phyloP scores from a whole-genome alignment of 106 monocot species.

The Dendrobium chrysotoxum region DNA sequence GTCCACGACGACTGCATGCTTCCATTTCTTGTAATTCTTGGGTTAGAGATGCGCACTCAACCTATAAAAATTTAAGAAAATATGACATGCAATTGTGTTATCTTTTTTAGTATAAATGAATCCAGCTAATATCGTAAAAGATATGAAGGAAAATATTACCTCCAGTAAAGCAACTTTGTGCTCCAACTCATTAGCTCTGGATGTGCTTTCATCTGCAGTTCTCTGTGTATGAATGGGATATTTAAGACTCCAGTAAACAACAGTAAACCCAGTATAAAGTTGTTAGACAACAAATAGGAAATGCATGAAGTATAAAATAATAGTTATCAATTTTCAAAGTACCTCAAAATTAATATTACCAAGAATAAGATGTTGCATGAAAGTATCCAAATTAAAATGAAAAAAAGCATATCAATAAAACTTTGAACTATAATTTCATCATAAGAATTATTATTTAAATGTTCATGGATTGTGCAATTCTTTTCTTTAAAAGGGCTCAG shows the following conservation, averaged over 20 bases:
- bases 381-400: neutral
- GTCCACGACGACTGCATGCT: constrained; percentile 67
- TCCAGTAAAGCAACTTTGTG: constrained; percentile 97
- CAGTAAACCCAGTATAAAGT: neutral
- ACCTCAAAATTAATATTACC: neutral
- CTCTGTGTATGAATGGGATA: constrained; percentile 44
- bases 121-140: neutral
- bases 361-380: neutral
- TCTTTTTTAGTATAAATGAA: neutral
- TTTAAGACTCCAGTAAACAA: constrained; percentile 1
- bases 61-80: constrained; percentile 35
- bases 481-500: too few species aligned
- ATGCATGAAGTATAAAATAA: neutral
- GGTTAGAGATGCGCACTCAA: constrained; percentile 73
- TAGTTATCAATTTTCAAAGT: neutral
- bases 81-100: neutral
- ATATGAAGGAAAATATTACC: constrained; percentile 26
- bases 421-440: too few species aligned
- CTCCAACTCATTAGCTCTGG: constrained; percentile 81
- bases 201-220: constrained; percentile 78
- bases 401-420: neutral
- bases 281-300: neutral
- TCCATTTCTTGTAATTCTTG: constrained; percentile 97
- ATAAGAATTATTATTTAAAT: too few species aligned
- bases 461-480: too few species aligned